phyloP scores from a whole-genome alignment of 1,284 basidiomycete genomes.

The Trichosporon faecale region DNA sequence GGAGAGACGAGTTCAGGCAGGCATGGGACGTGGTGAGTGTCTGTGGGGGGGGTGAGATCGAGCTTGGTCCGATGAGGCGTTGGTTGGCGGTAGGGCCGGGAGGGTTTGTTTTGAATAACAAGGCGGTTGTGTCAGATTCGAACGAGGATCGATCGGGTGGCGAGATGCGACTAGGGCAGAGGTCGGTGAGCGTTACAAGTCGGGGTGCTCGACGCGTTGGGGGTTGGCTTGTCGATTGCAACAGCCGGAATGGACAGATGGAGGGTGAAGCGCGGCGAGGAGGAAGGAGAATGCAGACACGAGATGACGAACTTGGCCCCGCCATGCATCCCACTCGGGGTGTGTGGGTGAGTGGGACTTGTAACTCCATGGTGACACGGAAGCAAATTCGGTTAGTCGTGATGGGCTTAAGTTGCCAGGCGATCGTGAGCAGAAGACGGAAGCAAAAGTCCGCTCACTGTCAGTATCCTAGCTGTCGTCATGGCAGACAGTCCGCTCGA shows the following conservation, averaged over 20 bases:
- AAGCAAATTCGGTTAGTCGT: not conserved
- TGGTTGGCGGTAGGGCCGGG: not conserved
- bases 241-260: conserved; percentile 2
- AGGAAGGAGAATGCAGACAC: not conserved
- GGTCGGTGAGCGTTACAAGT: not conserved
- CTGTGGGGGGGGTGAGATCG: not conserved
- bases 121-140: not conserved
- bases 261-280: not conserved
- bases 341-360: not conserved
- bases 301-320: not conserved
- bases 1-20: not conserved
- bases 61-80: not conserved
- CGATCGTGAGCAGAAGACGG: not conserved
- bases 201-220: not conserved
- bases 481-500: not conserved
- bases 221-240: not conserved
- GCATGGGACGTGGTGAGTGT: not conserved
- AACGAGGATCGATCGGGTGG: not conserved
- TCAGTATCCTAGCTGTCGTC: not conserved
- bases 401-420: not conserved
- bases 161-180: not conserved
- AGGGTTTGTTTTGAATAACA: conserved; percentile 9
- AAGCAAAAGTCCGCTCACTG: not conserved
- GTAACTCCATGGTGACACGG: not conserved
- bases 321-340: not conserved